Evolutionary conservation across 139 green algal genomes (phyloP), one percentile per base, ranked within the genome.

Genomic region (Asterochloris erici): DNA sequence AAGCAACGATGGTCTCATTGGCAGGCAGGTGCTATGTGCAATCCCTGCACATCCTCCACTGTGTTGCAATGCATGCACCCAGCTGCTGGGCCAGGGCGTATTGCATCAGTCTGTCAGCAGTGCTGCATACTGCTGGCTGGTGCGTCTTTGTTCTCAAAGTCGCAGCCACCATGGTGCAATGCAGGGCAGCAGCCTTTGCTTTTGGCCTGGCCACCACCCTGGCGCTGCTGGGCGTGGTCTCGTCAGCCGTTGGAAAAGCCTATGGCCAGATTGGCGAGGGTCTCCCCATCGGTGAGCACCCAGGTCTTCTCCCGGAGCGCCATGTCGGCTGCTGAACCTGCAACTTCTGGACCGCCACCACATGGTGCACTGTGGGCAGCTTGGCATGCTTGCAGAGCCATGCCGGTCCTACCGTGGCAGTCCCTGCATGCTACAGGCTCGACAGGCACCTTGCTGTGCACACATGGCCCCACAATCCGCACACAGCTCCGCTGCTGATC

Each of bases 181-280:
- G 27, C 27, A 85, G 92, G 64, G 91, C 90, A 14, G 17, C 87
- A 1, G 81, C 89, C 16, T 99, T 99, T 81, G 90, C 94, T 11
- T 74, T 92, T 0, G 96, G 96, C 11, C 85, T 99, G 24, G 95
- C 96, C 0, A 96, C 92, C 27, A 98, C 92, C 27, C 85, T 99
- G n/a, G 93, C 97, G 0, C 61, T 77, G 9, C 85, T 98, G 61
- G 97, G 97, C 0, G 78, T 98, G 1, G 86, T 81, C 0, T 94
- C 94, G 0, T 89, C 94, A 9, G 27, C 87, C 10, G 38, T 96
- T 11, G 96, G 96, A 0, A 85, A 85, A 17, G 93, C 95, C 1
- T 99, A 98, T 83, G 96, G 96, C 17, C 91, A 95, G 82, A 85
- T 90, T 71, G 79, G 90, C 23, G 73, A 64, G 24, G 78, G 70